phyloP scores from a whole-genome alignment of 2,329 filamentous ascomycete genomes.

The Scorias spongiosa region DNA sequence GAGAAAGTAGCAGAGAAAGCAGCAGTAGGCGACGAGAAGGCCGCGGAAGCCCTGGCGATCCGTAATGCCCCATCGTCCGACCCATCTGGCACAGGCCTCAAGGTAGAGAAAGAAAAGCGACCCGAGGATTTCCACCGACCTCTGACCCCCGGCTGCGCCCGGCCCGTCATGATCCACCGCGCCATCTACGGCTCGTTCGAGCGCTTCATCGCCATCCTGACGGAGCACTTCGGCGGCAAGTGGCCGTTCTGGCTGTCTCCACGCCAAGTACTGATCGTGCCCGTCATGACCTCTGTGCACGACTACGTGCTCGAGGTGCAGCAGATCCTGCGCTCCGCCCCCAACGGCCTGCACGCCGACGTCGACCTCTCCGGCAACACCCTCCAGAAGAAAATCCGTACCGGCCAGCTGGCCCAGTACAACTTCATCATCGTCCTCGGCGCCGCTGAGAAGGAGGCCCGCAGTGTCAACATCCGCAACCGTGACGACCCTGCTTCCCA shows the following conservation, averaged over 20 bases:
- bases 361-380: conserved; percentile 62
- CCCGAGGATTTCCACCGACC: conserved; percentile 23
- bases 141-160: conserved; percentile 55
- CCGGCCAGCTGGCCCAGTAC: conserved; percentile 64
- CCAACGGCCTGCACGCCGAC: conserved; percentile 54
- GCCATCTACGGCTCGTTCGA: conserved; percentile 62
- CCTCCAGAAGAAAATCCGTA: conserved; percentile 80
- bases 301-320: conserved; percentile 66
- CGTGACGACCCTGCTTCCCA: conserved; percentile 47
- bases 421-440: conserved; percentile 68
- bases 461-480: conserved; percentile 49
- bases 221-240: conserved; percentile 72
- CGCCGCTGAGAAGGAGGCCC: conserved; percentile 43
- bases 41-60: conserved; percentile 12
- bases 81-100: conserved; percentile 15
- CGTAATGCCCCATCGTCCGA: conserved; percentile 18
- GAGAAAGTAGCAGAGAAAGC: conserved; percentile 18
- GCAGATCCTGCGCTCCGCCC: conserved; percentile 41
- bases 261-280: conserved; percentile 66
- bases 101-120: conserved; percentile 16
- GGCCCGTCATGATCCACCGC: conserved; percentile 76
- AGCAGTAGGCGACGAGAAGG: conserved; percentile 23
- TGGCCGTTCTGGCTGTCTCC: conserved; percentile 84
- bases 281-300: conserved; percentile 55
- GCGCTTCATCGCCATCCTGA: conserved; percentile 58